phyloP scores from a whole-genome alignment of 2,329 filamentous ascomycete species.

The Penicillium sp. region DNA sequence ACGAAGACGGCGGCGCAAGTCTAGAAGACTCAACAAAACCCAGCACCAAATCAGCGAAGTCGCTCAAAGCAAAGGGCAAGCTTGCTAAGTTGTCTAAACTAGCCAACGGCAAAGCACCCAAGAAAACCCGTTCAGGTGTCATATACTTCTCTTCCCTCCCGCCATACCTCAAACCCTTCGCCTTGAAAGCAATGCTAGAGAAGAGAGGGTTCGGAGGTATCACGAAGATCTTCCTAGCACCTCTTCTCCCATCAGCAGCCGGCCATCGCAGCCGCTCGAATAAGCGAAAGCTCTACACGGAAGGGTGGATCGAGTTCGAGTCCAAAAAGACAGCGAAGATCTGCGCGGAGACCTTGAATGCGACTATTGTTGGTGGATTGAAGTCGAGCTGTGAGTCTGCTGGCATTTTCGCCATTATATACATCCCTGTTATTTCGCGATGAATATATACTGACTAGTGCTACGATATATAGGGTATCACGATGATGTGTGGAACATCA shows the following conservation, averaged over 20 bases:
- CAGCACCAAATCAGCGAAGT: constrained; percentile 7
- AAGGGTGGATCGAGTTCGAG: constrained; percentile 51
- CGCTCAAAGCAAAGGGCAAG: constrained; percentile 17
- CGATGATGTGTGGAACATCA: constrained; percentile 50
- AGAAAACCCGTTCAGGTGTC: constrained; percentile 43
- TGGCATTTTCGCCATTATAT: background rate
- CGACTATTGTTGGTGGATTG: constrained; percentile 43
- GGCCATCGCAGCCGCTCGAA: constrained; percentile 33
- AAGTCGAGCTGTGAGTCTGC: constrained; percentile 41
- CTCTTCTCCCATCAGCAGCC: constrained; percentile 31
- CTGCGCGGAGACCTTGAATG: constrained; percentile 48
- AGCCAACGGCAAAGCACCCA: constrained; percentile 13
- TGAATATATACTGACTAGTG: background rate
- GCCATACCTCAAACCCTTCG: constrained; percentile 50
- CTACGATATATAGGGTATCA: constrained; percentile 32
- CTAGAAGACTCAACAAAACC: constrained; percentile 12
- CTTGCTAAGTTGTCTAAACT: constrained; percentile 11
- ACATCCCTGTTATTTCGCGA: background rate
- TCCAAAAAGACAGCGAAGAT: constrained; percentile 45
- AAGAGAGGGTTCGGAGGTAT: constrained; percentile 45
- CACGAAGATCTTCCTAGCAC: constrained; percentile 46
- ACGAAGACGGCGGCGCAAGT: constrained; percentile 15
- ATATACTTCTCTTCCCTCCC: constrained; percentile 49
- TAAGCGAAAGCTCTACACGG: constrained; percentile 46
- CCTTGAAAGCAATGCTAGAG: constrained; percentile 44